phyloP scores from a whole-genome alignment of 2,329 filamentous ascomycete species.

The Sordariomycetes sp. region DNA sequence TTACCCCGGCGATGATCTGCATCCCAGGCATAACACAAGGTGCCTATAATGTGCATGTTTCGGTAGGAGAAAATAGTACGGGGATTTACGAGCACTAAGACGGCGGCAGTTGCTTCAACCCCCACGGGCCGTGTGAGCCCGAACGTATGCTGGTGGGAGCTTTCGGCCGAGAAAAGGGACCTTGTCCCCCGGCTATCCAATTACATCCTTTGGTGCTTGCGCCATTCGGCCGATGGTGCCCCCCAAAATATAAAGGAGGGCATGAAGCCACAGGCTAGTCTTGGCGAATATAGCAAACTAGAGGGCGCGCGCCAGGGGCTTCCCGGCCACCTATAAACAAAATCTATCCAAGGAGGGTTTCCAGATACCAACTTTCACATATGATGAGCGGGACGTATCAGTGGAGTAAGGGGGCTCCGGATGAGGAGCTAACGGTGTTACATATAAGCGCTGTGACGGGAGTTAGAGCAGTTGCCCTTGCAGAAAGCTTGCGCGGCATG shows the following conservation, averaged over 20 bases:
- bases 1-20: neutral
- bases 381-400: neutral
- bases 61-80: neutral
- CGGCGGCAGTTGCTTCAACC: neutral
- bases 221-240: neutral
- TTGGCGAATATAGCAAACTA: neutral
- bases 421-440: neutral
- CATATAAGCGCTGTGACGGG: neutral
- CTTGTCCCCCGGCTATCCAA: neutral
- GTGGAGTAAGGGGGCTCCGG: neutral
- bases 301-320: neutral
- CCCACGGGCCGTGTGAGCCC: neutral
- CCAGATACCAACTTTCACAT: neutral
- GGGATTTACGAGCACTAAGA: neutral
- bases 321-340: neutral
- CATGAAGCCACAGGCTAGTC: neutral
- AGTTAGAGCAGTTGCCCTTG: neutral
- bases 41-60: neutral
- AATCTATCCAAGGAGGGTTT: neutral
- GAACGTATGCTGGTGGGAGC: neutral
- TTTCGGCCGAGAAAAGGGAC: neutral
- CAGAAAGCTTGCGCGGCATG: neutral
- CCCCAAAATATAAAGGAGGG: neutral
- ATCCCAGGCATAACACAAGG: neutral
- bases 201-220: neutral